Evolutionary conservation across 805 yeast genomes (phyloP).

Genomic region (Maudiozyma bulderi): DNA sequence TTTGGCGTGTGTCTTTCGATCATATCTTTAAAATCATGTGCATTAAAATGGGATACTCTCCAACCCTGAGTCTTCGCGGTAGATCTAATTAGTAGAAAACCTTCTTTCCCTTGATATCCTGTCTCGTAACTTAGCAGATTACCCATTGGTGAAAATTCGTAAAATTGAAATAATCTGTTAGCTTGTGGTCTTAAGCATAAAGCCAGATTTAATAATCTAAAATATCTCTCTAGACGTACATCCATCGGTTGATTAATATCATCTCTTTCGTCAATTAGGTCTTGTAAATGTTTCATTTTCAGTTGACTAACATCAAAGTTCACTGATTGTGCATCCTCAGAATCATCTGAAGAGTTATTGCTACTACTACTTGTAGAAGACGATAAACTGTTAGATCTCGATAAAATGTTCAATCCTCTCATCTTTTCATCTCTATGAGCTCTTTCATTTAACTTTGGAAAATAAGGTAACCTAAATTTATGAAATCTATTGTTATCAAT

Average conservation of each 20-base stretch:
- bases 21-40: slow-evolving; percentile 76
- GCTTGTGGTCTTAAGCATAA: slow-evolving; percentile 71
- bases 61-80: slow-evolving; percentile 88
- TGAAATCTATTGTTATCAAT: slow-evolving; percentile 20
- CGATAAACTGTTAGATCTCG: neutral
- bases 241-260: slow-evolving; percentile 23
- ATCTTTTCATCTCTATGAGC: neutral
- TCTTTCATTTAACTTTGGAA: slow-evolving; percentile 13
- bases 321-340: slow-evolving; percentile 1
- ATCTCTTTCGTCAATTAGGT: slow-evolving; percentile 20
- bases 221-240: slow-evolving; percentile 49
- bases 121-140: slow-evolving; percentile 74
- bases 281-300: slow-evolving; percentile 24
- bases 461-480: slow-evolving; percentile 22
- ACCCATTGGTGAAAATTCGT: slow-evolving; percentile 84
- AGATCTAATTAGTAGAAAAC: slow-evolving; percentile 68
- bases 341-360: slow-evolving; percentile 1
- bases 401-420: neutral
- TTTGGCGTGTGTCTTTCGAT: slow-evolving; percentile 82
- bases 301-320: slow-evolving; percentile 10
- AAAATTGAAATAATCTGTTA: slow-evolving; percentile 72
- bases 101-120: slow-evolving; percentile 82
- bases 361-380: neutral
- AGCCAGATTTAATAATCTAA: slow-evolving; percentile 48
- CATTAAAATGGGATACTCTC: slow-evolving; percentile 83